A percentile compares a stretch with the other conserved stretches of the same genome.
phyloP scores from a whole-genome alignment of 495 filamentous ascomycete genomes.

The Hypoxylon cercidicola region DNA sequence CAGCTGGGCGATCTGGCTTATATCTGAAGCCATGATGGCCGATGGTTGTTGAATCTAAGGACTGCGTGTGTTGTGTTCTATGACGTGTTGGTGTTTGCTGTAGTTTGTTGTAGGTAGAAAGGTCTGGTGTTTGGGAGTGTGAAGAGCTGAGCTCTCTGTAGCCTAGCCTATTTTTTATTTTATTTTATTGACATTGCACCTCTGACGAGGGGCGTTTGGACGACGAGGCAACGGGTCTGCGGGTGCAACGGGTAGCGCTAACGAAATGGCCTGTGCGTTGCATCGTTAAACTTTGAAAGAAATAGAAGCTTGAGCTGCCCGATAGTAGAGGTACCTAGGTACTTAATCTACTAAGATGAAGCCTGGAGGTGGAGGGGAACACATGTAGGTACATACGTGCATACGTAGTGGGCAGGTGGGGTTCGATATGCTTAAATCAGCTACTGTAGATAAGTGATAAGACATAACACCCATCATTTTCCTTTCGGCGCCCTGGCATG shows the following conservation, averaged over 20 bases:
- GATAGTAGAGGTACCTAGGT: not conserved
- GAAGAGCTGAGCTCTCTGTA: not conserved
- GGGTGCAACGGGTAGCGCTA: constrained; percentile 25
- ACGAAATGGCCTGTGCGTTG: constrained; percentile 19
- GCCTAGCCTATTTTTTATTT: constrained; percentile 18
- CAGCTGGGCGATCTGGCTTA: constrained; percentile 77
- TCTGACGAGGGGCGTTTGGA: constrained; percentile 15
- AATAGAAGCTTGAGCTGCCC: constrained; percentile 3
- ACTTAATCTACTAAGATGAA: not conserved
- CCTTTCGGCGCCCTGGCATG: not conserved
- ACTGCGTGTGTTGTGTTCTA: not conserved
- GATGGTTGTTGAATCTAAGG: constrained; percentile 8
- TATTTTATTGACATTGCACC: constrained; percentile 40
- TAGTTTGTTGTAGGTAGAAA: not conserved
- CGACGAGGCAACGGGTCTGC: constrained; percentile 40
- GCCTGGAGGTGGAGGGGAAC: constrained; percentile 31
- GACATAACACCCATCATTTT: not conserved
- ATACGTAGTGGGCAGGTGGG: constrained; percentile 7
- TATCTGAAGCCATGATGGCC: constrained; percentile 76
- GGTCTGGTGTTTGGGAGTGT: constrained; percentile 9
- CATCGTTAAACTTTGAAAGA: not conserved
- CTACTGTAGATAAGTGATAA: constrained; percentile 1
- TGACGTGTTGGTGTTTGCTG: not conserved
- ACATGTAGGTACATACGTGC: not conserved
- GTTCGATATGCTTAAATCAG: constrained; percentile 25